Evolutionary conservation across 805 yeast species (phyloP).

Genomic region (Yamadazyma insecticola): DNA sequence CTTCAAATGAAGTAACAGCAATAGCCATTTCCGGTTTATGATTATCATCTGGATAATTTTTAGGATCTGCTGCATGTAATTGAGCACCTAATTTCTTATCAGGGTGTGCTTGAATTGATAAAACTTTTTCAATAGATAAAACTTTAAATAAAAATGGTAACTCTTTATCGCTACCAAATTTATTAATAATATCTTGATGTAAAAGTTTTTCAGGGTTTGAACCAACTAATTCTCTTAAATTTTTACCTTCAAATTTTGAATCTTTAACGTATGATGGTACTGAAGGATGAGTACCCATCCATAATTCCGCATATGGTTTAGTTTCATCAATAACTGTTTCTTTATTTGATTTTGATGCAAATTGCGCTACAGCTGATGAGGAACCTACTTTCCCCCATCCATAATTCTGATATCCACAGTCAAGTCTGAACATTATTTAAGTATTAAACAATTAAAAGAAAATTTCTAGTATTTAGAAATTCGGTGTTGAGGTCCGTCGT

Average conservation of each 20-base stretch:
- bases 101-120: slow-evolving; percentile 97
- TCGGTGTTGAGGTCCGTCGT: too few species aligned
- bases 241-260: slow-evolving; percentile 39
- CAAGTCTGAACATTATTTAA: slow-evolving; percentile 40
- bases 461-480: too few species aligned
- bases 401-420: slow-evolving; percentile 69
- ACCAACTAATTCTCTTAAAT: slow-evolving; percentile 65
- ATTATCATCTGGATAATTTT: slow-evolving; percentile 94
- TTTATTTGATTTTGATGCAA: slow-evolving; percentile 69
- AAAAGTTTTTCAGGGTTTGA: slow-evolving; percentile 54
- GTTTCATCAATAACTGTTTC: slow-evolving; percentile 56
- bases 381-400: slow-evolving; percentile 89
- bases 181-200: slow-evolving; percentile 52
- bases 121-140: slow-evolving; percentile 84
- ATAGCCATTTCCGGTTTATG: slow-evolving; percentile 99
- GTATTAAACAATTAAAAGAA: too few species aligned
- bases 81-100: slow-evolving; percentile 79
- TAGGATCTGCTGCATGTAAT: slow-evolving; percentile 79
- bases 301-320: slow-evolving; percentile 92
- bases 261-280: slow-evolving; percentile 68
- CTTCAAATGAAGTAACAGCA: slow-evolving; percentile 93
- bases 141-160: slow-evolving; percentile 94
- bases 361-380: slow-evolving; percentile 83
- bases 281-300: slow-evolving; percentile 99
- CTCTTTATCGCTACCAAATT: slow-evolving; percentile 66